Evolutionary conservation across 2,329 filamentous ascomycete genomes (phyloP).

Genomic region (Epichloe elymi): DNA sequence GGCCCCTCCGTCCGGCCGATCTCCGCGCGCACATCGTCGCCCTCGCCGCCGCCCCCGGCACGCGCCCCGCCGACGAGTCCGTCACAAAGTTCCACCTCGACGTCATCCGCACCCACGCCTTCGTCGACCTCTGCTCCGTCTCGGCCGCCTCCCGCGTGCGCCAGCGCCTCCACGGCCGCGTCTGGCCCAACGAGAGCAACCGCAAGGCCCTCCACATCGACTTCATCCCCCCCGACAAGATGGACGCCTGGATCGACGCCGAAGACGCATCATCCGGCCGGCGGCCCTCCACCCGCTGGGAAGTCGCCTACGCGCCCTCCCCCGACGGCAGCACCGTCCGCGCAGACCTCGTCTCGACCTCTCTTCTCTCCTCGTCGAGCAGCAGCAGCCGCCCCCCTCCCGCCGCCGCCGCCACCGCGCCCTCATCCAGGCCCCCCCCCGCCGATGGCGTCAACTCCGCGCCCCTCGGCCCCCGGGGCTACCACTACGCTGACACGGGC

Average conservation of each 20-base stretch:
- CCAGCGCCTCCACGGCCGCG: constrained; percentile 57
- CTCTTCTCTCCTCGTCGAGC: constrained; percentile 2
- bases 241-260: constrained; percentile 59
- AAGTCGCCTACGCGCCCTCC: constrained; percentile 54
- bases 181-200: constrained; percentile 80
- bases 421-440: constrained; percentile 2
- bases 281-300: constrained; percentile 43
- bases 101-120: constrained; percentile 74
- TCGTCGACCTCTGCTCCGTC: constrained; percentile 57
- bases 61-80: constrained; percentile 35
- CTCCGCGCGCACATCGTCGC: constrained; percentile 57
- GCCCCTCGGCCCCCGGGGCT: constrained; percentile 23
- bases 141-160: constrained; percentile 67
- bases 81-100: constrained; percentile 68
- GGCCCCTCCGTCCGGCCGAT: constrained; percentile 58
- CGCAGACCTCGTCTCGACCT: constrained; percentile 20
- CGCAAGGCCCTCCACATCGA: constrained; percentile 80
- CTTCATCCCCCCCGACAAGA: constrained; percentile 66
- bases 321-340: constrained; percentile 35
- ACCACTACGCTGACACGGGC: not conserved
- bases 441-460: constrained; percentile 20
- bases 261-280: constrained; percentile 42
- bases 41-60: constrained; percentile 50
- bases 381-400: not conserved
- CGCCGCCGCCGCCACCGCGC: not conserved